Percentiles rank a stretch among this genome's conserved stretches.
Evolutionary conservation across 305 asterid species (phyloP).

Genomic region (Fraxinus dipetala): DNA sequence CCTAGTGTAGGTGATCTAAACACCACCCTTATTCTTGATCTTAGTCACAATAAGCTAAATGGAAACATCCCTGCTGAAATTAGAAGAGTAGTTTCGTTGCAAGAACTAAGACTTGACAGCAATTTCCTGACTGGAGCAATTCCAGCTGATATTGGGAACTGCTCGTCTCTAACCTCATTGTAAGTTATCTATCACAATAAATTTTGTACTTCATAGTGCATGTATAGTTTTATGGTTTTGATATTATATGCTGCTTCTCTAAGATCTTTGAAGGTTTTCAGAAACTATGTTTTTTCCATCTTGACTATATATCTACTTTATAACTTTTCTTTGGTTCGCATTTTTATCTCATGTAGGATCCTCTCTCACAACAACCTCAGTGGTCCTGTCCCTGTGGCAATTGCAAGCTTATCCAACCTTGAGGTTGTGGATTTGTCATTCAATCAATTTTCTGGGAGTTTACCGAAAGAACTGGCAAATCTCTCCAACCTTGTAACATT

Average conservation of each 20-base stretch:
- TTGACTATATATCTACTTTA: neutral
- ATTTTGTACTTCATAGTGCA: neutral
- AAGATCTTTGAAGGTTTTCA: neutral
- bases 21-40: conserved; percentile 41
- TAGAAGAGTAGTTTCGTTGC: conserved; percentile 47
- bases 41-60: conserved; percentile 59
- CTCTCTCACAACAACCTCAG: conserved; percentile 61
- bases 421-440: conserved; percentile 61
- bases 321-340: neutral
- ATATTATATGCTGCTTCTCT: neutral
- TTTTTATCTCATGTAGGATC: conserved; percentile 38
- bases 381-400: conserved; percentile 51
- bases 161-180: conserved; percentile 58
- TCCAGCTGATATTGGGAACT: conserved; percentile 48
- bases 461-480: conserved; percentile 66
- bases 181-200: conserved; percentile 36
- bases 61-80: conserved; percentile 64
- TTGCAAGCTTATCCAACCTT: conserved; percentile 55
- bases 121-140: conserved; percentile 49
- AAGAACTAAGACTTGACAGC: conserved; percentile 52
- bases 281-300: neutral
- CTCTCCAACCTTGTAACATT: conserved; percentile 55
- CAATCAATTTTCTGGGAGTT: conserved; percentile 64
- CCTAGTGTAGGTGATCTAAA: conserved; percentile 50
- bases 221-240: neutral